Evolutionary conservation across 2,329 filamentous ascomycete genomes (phyloP), one percentile per base, ranked within the genome.

Genomic region (Diaporthe citri): DNA sequence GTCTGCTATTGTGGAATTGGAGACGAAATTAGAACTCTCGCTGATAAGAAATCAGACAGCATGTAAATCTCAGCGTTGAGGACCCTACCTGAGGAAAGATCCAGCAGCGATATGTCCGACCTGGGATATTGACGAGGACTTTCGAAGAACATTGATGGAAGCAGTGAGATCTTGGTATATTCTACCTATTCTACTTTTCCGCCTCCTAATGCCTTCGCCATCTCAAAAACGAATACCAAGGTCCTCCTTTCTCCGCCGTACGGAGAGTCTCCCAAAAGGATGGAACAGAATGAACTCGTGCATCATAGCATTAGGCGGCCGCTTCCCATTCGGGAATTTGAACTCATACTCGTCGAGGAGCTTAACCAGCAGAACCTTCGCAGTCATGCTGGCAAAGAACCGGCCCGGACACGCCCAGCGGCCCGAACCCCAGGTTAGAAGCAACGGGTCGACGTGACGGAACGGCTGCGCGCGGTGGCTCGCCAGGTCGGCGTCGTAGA

Each of bases 381-480:
- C 51, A 6, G 51, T 55, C 51, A 55, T 55, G 51, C 22, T 55
- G 2, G 51, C 51, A 28, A 55, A 55, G 12, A 55, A 55, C 9
- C 51, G n/a, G 22, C 51, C 51, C n/a, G 51, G 51, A 2, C 51
- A 55, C 51, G 51, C 51, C 51, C 51, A 55, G n/a, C 51, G 51
- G 51, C 51, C 51, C 22, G 51, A 55, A 6, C 51, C 51, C 51
- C 51, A 55, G n/a, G 51, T 55, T 0, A 55, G 22, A 3, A 28
- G 9, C 51, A 55, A 10, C 51, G 51, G 51, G 22, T 55, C 51
- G 9, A 55, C 51, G 15, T 55, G 22, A n/a, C 51, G 51, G n/a
- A 55, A 55, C 22, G 51, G 51, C 51, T 55, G 51, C 51, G 51
- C 51, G 51, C 51, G 51, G 51, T 55, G 51, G 51, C n/a, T 28